Conservation (phyloP, 225 moss, liverwort and hornwort species). For the Marchantia paleacea region DNA sequence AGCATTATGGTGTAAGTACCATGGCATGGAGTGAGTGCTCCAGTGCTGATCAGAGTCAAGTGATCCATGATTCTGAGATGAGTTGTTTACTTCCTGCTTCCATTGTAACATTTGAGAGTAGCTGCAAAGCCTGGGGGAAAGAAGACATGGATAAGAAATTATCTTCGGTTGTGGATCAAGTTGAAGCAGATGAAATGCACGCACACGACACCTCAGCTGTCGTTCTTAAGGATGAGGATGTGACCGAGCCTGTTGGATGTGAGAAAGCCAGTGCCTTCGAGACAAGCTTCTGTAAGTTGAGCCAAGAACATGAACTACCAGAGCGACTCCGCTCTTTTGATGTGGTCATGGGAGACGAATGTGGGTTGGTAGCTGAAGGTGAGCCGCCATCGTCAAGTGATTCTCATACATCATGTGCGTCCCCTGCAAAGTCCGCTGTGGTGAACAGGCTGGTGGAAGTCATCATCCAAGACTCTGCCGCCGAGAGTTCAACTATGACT, state of each 20-base stretch:
- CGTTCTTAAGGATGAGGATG: neutral
- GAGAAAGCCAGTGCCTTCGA: neutral
- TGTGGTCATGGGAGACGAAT: neutral
- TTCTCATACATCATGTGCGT: neutral
- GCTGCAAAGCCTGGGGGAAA: neutral
- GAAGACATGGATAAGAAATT: neutral
- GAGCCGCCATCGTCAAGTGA: neutral
- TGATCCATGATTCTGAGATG: neutral
- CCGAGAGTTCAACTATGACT: neutral
- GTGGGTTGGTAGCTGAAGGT: constrained; percentile 1
- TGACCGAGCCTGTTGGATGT: neutral
- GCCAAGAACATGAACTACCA: neutral
- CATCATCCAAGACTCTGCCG: neutral
- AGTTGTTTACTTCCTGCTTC: neutral
- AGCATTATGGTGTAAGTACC: constrained; percentile 27
- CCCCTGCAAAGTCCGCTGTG: neutral
- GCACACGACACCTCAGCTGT: neutral
- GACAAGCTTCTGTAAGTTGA: neutral
- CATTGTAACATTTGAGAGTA: neutral
- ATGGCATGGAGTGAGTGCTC: constrained; percentile 12
- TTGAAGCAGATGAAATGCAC: neutral
- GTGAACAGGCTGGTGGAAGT: neutral
- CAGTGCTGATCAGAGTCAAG: constrained; percentile 6
- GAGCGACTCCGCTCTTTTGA: neutral
- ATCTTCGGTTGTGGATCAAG: neutral